A percentile compares a stretch with the other conserved stretches of the same genome.
Evolutionary conservation across 305 asterid species (phyloP).

Genomic region (Plantago coronopus): DNA sequence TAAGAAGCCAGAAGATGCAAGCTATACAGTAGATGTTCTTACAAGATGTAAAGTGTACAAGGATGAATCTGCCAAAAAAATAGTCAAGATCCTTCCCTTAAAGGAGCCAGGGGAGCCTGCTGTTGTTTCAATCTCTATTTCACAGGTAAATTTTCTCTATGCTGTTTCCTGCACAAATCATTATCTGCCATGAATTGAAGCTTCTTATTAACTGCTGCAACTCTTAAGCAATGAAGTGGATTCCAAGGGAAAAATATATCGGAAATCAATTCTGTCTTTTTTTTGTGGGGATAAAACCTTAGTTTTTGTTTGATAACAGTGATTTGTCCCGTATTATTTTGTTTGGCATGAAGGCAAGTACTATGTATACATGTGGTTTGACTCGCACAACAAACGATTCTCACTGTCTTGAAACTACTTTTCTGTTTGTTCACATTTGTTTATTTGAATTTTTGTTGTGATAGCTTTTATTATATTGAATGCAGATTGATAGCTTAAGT

Average conservation of each 20-base stretch:
- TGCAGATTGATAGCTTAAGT: conserved; percentile 72
- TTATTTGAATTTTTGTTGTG: conserved; percentile 11
- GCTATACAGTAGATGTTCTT: conserved; percentile 78
- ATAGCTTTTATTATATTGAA: conserved; percentile 7
- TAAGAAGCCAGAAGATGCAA: conserved; percentile 77
- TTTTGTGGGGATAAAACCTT: too few species aligned
- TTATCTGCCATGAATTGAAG: conserved; percentile 8
- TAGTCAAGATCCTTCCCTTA: conserved; percentile 52
- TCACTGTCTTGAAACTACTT: background rate
- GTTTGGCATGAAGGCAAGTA: too few species aligned
- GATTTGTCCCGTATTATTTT: too few species aligned
- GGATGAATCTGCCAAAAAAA: conserved; percentile 67
- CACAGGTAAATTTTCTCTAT: conserved; percentile 59
- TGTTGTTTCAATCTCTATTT: conserved; percentile 66
- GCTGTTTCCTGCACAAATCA: conserved; percentile 19
- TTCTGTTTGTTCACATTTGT: conserved; percentile 10
- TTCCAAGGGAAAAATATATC: too few species aligned
- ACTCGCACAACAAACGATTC: too few species aligned
- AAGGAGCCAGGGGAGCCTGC: conserved; percentile 87
- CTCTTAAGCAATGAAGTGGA: background rate
- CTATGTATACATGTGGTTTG: too few species aligned
- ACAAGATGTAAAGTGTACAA: conserved; percentile 68
- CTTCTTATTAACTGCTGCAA: conserved; percentile 8
- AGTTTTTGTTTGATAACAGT: too few species aligned
- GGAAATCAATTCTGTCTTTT: too few species aligned